These are phyloP conservation scores for Angophora floribunda DNA, from an alignment of 345 rosid species.

Conservation along the genomic window DNA sequence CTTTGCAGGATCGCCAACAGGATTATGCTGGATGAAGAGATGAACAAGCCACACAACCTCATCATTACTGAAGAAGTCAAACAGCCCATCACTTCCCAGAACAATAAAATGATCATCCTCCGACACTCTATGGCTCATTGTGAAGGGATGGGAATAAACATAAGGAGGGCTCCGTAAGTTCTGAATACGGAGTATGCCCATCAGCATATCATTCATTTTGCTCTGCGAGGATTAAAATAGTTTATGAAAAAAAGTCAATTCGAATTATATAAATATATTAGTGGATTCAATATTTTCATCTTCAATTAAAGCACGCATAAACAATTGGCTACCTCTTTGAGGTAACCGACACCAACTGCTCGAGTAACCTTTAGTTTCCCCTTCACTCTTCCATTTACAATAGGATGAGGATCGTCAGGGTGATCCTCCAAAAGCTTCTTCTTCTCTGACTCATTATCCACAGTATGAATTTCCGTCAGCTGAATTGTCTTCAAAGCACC, in stretches of 20 bases:
- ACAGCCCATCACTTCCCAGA: slow-evolving; percentile 11
- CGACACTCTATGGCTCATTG: slow-evolving; percentile 1
- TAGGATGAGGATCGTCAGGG: slow-evolving; percentile 7
- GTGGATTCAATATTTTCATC: neutral
- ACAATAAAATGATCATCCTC: slow-evolving; percentile 8
- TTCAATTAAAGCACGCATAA: neutral
- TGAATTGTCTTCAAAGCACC: slow-evolving; percentile 2
- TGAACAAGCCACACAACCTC: slow-evolving; percentile 1
- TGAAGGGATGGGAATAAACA: slow-evolving; percentile 5
- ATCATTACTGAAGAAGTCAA: slow-evolving; percentile 14
- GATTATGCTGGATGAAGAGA: slow-evolving; percentile 4
- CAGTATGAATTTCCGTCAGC: slow-evolving; percentile 6
- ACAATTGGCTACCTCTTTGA: slow-evolving; percentile 3
- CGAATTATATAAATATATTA: neutral
- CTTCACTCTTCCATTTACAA: slow-evolving; percentile 6
- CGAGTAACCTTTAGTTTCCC: slow-evolving; percentile 12
- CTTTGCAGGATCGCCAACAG: slow-evolving; percentile 10
- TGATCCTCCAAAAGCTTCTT: slow-evolving; percentile 5
- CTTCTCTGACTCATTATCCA: slow-evolving; percentile 2
- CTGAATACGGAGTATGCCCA: slow-evolving; percentile 9
- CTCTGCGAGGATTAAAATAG: neutral
- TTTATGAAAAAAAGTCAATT: neutral
- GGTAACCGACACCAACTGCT: slow-evolving; percentile 16
- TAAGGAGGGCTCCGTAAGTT: slow-evolving; percentile 10
- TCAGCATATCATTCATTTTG: slow-evolving; percentile 12